Evolutionary conservation across 129 eudicot genomes (phyloP), one percentile per base, ranked within the genome.

Genomic region (Flaveria sonorensis): DNA sequence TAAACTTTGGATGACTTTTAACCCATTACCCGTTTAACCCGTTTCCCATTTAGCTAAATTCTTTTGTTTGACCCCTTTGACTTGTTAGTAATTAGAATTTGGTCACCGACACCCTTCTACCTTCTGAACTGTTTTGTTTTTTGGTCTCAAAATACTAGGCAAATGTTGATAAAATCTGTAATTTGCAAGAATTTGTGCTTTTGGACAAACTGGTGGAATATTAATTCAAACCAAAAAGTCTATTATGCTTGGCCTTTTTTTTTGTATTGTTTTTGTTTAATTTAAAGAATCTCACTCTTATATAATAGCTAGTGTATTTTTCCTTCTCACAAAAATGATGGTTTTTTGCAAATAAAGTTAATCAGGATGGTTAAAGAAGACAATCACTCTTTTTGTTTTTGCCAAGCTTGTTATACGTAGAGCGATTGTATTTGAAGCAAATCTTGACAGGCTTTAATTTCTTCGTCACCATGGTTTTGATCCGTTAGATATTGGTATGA

Each of bases 401-500:
- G 32, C 39, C 13, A 23, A 79, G 55, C 66, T 71, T 79, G 40
- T 70, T 39, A 60, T 50, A 71, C 36, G 0, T 48, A 32, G 60
- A 39, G 56, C 45, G 47, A n/a, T 16, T 39, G 57, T 63, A 62
- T 36, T 51, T 72, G 24, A 64, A 72, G 74, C 51, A 9, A 40
- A 63, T 72, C 46, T 51, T 72, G 61, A 65, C 69, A 72, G 51
- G 69, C 69, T 72, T 43, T 66, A 80, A 28, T 55, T 74, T 67
- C 40, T 42, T 80, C 53, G n/a, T 65, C 51, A 32, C 40, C 47
- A 51, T 72, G 70, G 61, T 81, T 72, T 77, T 71, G 70, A 65
- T 68, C 56, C 67, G 71, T 70, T 77, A 93, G 96, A 77, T 84
- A 85, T 81, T 93, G 91, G 98, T 88, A 88, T 84, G 93, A 90